Evolutionary conservation across 495 filamentous ascomycete genomes (phyloP), one percentile per base, ranked within the genome.

Genomic region (Xanthoparmelia taractica): DNA sequence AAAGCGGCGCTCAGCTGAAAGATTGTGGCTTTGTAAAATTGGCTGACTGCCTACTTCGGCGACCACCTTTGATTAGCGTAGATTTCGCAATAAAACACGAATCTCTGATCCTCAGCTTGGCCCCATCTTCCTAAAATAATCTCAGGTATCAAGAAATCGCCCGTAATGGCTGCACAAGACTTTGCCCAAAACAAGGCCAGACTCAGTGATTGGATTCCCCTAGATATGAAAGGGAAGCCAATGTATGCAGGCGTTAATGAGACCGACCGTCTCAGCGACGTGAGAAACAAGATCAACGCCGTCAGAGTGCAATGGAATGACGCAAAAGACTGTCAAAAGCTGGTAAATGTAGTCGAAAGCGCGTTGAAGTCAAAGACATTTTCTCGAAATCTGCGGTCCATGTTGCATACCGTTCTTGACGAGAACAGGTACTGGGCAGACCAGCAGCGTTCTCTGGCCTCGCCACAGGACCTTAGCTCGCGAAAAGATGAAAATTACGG

Each of bases 151-250:
- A 17, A 13, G 29, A 8, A 15, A 59, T 23, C 10, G 34, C 20
- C 58, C 31, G 23, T 18, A 12, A 41, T 47, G 58, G 58, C 38
- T 33, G 20, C 58, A 6, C 31, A 60, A 18, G 34, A 48, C 29
- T 43, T 37, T 18, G 58, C 34, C 15, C 38, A 60, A 8, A 45
- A 29, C 27, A 17, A 34, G 18, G 43, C 15, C 43, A 18, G 58
- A 31, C 43, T 60, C 20, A 45, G 40, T 40, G 57, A 59, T 31
- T 59, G 57, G 36, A 60, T 60, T 27, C 58, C 58, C 17, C 43
- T 60, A 23, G 58, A 43, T 18, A 25, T 60, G 38, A 45, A 48
- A 37, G 58, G 36, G 31, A 60, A 60, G 43, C 58, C 58, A 18
- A n/a, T 60, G 25, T 60, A 43, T 48, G 38, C 37, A 0, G 58